phyloP scores from a whole-genome alignment of 345 rosid species.

The Bruguiera parviflora region DNA sequence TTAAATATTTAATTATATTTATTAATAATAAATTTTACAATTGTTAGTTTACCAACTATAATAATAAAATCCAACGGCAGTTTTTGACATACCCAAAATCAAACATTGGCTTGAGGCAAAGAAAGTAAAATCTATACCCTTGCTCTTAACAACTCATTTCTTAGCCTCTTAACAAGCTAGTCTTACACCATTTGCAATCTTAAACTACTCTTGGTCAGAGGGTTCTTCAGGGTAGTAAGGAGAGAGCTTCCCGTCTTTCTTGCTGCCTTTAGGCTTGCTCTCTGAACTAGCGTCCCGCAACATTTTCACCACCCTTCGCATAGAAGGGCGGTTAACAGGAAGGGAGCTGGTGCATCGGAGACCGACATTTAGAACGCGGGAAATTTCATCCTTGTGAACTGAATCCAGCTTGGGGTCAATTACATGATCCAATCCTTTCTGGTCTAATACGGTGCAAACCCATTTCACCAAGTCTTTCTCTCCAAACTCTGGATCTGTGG shows the following conservation, averaged over 20 bases:
- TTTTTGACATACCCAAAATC: no score
- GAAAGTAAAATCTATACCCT: no score
- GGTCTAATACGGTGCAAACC: constrained; percentile 55
- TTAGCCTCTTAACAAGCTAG: no score
- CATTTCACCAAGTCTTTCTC: constrained; percentile 79
- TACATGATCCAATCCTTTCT: constrained; percentile 45
- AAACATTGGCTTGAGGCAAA: no score
- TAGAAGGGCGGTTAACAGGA: constrained; percentile 80
- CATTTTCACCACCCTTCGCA: constrained; percentile 88
- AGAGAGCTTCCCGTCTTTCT: constrained; percentile 59
- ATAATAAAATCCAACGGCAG: background rate
- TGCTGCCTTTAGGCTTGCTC: constrained; percentile 23
- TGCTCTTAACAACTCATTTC: no score
- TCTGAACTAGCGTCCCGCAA: constrained; percentile 52
- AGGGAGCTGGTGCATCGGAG: constrained; percentile 70
- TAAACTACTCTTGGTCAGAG: constrained; percentile 21
- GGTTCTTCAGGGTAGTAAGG: constrained; percentile 61
- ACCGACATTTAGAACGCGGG: constrained; percentile 60
- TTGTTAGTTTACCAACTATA: background rate
- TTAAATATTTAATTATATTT: no score
- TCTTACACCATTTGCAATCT: no score
- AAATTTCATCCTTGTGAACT: constrained; percentile 48
- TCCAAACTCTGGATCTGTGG: constrained; percentile 66
- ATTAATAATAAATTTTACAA: no score
- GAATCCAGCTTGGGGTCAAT: constrained; percentile 62